These are phyloP conservation scores for Fraxinus nigra DNA, from an alignment of 305 asterid species.

Conservation along the genomic window DNA sequence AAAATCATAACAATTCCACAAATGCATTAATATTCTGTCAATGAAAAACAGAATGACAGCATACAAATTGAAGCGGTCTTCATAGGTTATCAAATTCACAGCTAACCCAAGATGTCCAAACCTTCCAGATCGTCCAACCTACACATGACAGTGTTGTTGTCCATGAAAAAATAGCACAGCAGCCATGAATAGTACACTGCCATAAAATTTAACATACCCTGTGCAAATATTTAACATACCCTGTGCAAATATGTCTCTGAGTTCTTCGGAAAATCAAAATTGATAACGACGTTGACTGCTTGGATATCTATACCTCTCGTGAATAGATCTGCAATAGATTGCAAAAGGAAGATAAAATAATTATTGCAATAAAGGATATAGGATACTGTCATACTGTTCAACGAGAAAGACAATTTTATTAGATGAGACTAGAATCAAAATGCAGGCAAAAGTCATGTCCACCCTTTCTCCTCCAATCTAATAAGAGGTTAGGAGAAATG, in stretches of 20 bases:
- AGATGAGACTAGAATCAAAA: not conserved
- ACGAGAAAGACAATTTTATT: not conserved
- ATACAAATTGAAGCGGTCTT: slow-evolving; percentile 94
- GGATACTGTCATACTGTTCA: not conserved
- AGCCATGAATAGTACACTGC: not conserved
- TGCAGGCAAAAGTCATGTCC: not conserved
- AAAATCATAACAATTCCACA: not conserved
- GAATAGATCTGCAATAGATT: slow-evolving; percentile 60
- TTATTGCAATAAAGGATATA: not conserved
- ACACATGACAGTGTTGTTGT: slow-evolving; percentile 14
- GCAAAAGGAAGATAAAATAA: not conserved
- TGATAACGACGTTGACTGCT: slow-evolving; percentile 93
- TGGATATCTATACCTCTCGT: slow-evolving; percentile 97
- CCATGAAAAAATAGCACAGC: slow-evolving; percentile 8
- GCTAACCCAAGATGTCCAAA: slow-evolving; percentile 98
- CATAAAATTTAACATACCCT: slow-evolving; percentile 50
- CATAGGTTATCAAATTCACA: slow-evolving; percentile 88
- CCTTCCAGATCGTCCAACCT: slow-evolving; percentile 99
- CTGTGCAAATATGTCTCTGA: slow-evolving; percentile 92
- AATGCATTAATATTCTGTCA: not conserved
- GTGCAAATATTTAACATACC: slow-evolving; percentile 71
- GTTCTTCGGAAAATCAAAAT: slow-evolving; percentile 91
- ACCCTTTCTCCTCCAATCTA: not conserved
- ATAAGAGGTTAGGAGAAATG: not conserved
- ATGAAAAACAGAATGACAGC: slow-evolving; percentile 22